Conservation (phyloP, 108 stramenopile genomes). For the Discostella stelligeroides region DNA sequence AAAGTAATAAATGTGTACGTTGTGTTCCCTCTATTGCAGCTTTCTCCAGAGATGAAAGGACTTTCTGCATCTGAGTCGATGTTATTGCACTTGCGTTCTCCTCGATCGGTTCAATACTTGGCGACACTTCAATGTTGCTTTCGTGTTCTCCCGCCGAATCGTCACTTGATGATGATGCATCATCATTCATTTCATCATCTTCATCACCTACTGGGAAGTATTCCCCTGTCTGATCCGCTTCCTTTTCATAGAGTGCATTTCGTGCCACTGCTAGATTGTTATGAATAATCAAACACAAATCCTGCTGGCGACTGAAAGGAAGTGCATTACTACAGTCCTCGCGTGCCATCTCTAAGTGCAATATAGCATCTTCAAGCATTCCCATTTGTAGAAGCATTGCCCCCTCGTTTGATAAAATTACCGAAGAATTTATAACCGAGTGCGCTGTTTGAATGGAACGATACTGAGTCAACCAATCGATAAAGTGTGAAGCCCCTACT, state of each 20-base stretch:
- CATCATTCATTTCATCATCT: background rate
- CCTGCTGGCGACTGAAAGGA: constrained; percentile 12
- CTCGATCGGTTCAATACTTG: background rate
- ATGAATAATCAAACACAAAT: constrained; percentile 27
- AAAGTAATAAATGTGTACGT: constrained; percentile 36
- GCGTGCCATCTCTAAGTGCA: constrained; percentile 13
- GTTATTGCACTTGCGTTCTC: constrained; percentile 6
- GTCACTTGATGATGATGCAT: background rate
- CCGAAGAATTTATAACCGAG: constrained; percentile 15
- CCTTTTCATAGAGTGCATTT: constrained; percentile 1
- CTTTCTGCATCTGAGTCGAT: constrained; percentile 36
- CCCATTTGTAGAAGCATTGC: constrained; percentile 32
- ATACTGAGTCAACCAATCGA: constrained; percentile 19
- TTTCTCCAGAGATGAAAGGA: constrained; percentile 41
- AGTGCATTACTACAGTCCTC: constrained; percentile 12
- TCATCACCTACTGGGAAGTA: background rate
- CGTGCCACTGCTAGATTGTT: constrained; percentile 33
- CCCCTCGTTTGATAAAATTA: constrained; percentile 25
- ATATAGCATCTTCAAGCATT: constrained; percentile 25
- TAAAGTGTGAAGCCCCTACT: constrained; percentile 16
- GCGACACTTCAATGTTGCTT: background rate
- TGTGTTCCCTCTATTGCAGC: constrained; percentile 25
- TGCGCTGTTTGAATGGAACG: background rate
- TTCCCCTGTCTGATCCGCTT: background rate
- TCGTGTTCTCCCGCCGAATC: background rate